Evolutionary conservation across 1,284 basidiomycete genomes (phyloP), one percentile per base, ranked within the genome.

Genomic region (Apiotrichum gracile): DNA sequence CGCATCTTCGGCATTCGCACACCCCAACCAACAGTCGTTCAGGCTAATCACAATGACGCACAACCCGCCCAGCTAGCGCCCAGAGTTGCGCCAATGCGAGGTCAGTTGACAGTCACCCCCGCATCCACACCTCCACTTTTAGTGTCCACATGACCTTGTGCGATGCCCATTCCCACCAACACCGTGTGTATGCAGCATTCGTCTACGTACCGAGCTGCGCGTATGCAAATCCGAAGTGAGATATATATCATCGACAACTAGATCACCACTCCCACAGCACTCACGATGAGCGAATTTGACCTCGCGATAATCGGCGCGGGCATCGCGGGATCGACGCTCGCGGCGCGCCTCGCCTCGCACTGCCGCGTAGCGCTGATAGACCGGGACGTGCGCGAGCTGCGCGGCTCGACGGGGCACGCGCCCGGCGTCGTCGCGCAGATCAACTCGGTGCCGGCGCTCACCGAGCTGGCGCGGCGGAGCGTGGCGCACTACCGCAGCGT

Each of bases 321-420:
- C 48, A 63, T 64, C 33, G 57, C 64, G 44, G 66, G 74, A n/a
- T 60, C 73, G 14, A 61, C 63, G 26, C 55, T 72, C 10, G 75
- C 79, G 37, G 74, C 79, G 47, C 62, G 61, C 1, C 47, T 64
- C 5, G 74, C 77, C 19, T 64, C 76, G 4, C 81, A 76, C 10
- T 76, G 76, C 0, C 71, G 76, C 54, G 77, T 74, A 9, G 71
- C 78, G 2, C 72, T 75, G 26, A 78, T 82, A 53, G 80, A 64
- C 50, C 54, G 60, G 14, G 50, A 57, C 47, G 41, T 64, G 1
- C 45, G 39, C 22, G 57, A 52, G 16, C 47, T 61, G 2, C 60
- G 54, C 0, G 64, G 64, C 1, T 60, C 62, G 14, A 66, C 64
- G 3, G 64, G 62, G 4, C 64, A 64, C 27, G 64, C 64, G 5